phyloP scores from a whole-genome alignment of 768 basidiomycete species.

The Peribolospora baueri region DNA sequence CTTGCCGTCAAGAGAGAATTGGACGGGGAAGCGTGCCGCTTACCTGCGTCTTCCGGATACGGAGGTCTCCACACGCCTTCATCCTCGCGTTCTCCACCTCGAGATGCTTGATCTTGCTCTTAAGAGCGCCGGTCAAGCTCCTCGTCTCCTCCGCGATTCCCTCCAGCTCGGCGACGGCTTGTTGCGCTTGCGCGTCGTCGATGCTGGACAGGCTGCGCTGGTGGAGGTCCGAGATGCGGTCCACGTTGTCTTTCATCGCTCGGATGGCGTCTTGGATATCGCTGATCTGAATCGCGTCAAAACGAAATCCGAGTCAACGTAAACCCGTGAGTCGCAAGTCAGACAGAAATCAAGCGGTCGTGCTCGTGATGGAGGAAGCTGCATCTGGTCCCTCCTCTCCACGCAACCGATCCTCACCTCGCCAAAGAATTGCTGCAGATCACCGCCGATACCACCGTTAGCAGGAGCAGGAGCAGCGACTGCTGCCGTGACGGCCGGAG shows the following conservation, averaged over 20 bases:
- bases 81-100: slow-evolving; percentile 19
- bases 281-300: not conserved
- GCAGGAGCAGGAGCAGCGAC: too few relatives aligned
- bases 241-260: not conserved
- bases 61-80: slow-evolving; percentile 6
- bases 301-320: too few relatives aligned
- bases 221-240: slow-evolving; percentile 40
- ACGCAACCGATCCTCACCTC: too few relatives aligned
- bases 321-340: too few relatives aligned
- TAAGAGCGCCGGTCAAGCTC: slow-evolving; percentile 16
- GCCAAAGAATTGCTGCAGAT: too few relatives aligned
- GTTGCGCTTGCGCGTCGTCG: slow-evolving; percentile 28
- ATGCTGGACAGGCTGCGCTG: slow-evolving; percentile 49
- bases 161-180: slow-evolving; percentile 6
- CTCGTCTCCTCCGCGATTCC: slow-evolving; percentile 7
- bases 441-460: too few relatives aligned
- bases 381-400: too few relatives aligned
- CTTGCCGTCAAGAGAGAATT: too few relatives aligned
- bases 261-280: not conserved
- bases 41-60: slow-evolving; percentile 2
- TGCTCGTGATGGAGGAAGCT: too few relatives aligned
- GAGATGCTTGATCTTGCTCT: slow-evolving; percentile 17
- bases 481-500: too few relatives aligned
- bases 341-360: too few relatives aligned
- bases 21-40: too few relatives aligned